Evolutionary conservation across 352 stramenopile species (phyloP), one percentile per base, ranked within the genome.

Genomic region (Thraustochytrium sp.): DNA sequence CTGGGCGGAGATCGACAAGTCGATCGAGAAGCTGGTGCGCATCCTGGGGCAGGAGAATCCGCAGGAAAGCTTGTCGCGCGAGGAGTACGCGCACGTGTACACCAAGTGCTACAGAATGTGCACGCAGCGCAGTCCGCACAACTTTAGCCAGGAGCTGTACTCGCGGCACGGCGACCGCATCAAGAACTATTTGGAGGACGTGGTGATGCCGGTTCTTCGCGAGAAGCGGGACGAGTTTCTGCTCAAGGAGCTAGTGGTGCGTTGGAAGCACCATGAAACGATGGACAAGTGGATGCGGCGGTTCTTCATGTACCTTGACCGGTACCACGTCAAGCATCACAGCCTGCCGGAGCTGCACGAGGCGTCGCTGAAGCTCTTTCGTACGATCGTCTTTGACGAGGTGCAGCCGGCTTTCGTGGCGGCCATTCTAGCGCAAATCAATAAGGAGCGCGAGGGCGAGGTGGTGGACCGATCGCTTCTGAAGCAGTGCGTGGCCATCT

Each of bases 241-340:
- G n/a, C 89, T 99, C 8, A 91, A 94, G 76, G 96, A 99, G 87
- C 89, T 99, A 34, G 94, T 98, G 56, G 92, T 94, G 82, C 94
- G 96, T 61, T 99, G 96, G 96, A 90, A 92, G 51, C 98, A 99
- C 89, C 97, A 99, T 90, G 98, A 98, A 88, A 97, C 99, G 88
- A 99, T 99, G 97, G 99, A 99, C 91, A 98, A 99, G 89, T 99
- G 97, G 97, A 97, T 99, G 90, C 90, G 93, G 65, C 97, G 97
- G 84, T 99, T 99, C 88, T 99, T 99, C 88, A 99, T 97, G 89
- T 99, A 99, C 89, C 88, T 99, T n/a, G 96, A 88, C 82, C 91
- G 94, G 37, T 98, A 97, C 89, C 97, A 98, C 88, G 93, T 98
- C 76, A 95, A 98, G 89, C 96, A 99, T 90, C 95, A 99, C 87